These are phyloP conservation scores for Mollisiaceae sp. DNA, from an alignment of 2,329 filamentous ascomycete genomes.

Conservation along the genomic window DNA sequence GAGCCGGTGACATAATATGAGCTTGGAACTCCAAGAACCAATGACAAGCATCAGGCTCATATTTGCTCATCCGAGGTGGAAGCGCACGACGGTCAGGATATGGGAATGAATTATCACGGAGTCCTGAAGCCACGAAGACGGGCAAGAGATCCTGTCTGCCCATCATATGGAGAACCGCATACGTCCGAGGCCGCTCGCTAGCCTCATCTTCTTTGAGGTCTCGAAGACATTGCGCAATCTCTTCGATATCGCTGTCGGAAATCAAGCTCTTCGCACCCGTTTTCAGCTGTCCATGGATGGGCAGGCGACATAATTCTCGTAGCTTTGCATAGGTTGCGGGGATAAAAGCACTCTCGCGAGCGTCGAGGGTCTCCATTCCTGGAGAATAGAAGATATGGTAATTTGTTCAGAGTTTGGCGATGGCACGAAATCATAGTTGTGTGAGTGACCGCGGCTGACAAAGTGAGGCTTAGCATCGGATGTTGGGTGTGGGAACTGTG, in stretches of 20 bases:
- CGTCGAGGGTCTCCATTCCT: neutral
- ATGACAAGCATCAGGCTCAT: constrained; percentile 15
- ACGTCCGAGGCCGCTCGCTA: constrained; percentile 16
- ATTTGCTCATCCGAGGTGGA: constrained; percentile 12
- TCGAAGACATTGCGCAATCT: constrained; percentile 16
- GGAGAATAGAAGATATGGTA: neutral
- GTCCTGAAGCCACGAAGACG: constrained; percentile 12
- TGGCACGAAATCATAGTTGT: neutral
- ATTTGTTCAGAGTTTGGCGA: neutral
- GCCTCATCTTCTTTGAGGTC: constrained; percentile 13
- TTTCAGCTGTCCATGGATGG: neutral
- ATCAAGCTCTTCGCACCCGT: constrained; percentile 5
- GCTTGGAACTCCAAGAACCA: constrained; percentile 19
- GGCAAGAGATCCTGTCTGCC: constrained; percentile 12
- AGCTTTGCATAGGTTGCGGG: neutral
- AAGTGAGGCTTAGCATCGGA: constrained; percentile 2
- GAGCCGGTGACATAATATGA: constrained; percentile 15
- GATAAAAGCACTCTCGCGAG: neutral
- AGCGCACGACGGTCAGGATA: constrained; percentile 17
- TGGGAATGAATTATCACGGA: constrained; percentile 20
- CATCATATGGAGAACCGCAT: constrained; percentile 19
- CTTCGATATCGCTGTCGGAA: constrained; percentile 10
- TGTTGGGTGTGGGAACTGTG: neutral
- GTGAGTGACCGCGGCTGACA: neutral
- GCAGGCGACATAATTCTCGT: neutral